Conservation (phyloP, 2,329 filamentous ascomycete genomes). For the Shiraia bambusicola region DNA sequence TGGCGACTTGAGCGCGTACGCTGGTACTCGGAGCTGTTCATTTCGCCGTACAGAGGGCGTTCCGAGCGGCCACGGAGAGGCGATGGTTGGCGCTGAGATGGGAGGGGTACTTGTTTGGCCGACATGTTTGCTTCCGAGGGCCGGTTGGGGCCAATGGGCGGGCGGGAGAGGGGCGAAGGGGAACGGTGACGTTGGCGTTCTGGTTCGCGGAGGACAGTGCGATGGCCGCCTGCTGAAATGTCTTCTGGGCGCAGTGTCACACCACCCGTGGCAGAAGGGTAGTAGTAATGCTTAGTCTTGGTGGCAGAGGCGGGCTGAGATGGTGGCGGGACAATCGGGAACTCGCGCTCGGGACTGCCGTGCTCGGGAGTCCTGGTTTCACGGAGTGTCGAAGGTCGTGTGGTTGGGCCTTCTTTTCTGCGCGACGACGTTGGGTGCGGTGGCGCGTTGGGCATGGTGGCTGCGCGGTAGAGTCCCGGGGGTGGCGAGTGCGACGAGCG, state of each 20-base stretch:
- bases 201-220: slow-evolving; percentile 39
- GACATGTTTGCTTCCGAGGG: slow-evolving; percentile 21
- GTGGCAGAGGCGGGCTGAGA: slow-evolving; percentile 18
- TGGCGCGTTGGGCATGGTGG: slow-evolving; percentile 46
- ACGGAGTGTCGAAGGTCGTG: slow-evolving; percentile 35
- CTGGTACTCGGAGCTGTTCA: slow-evolving; percentile 10
- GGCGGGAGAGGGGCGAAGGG: slow-evolving; percentile 33
- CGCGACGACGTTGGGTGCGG: slow-evolving; percentile 27
- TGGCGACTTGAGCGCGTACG: slow-evolving; percentile 21
- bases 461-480: slow-evolving; percentile 43
- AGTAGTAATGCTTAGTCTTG: slow-evolving; percentile 31
- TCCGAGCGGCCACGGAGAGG: slow-evolving; percentile 26
- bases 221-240: slow-evolving; percentile 27
- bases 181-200: slow-evolving; percentile 26
- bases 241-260: slow-evolving; percentile 28
- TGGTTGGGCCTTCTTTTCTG: slow-evolving; percentile 24
- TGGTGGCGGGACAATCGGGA: slow-evolving; percentile 23
- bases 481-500: slow-evolving; percentile 37
- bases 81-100: slow-evolving; percentile 26
- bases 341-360: slow-evolving; percentile 28
- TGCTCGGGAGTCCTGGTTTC: slow-evolving; percentile 30
- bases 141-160: slow-evolving; percentile 38
- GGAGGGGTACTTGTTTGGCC: slow-evolving; percentile 14
- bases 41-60: slow-evolving; percentile 30
- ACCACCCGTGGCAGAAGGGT: slow-evolving; percentile 26